Conservation (phyloP, 208 protist species). For the Leishmania arabica region DNA sequence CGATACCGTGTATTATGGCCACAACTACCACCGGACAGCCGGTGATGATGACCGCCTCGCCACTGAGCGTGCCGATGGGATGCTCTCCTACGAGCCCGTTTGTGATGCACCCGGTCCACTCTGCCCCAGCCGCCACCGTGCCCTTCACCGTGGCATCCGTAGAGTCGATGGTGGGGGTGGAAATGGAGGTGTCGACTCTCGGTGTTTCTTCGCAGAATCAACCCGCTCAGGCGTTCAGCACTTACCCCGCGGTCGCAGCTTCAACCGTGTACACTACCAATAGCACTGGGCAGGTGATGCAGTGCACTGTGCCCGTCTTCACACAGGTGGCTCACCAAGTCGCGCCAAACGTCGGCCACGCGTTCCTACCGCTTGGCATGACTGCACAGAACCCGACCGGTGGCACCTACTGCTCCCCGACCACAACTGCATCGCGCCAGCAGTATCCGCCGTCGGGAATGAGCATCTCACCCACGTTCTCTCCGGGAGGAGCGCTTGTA, state of each 20-base stretch:
- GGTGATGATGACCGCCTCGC: constrained; percentile 26
- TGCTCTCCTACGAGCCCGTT: constrained; percentile 30
- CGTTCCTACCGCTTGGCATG: constrained; percentile 23
- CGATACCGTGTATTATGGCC: constrained; percentile 29
- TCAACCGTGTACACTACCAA: constrained; percentile 8
- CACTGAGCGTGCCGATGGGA: constrained; percentile 22
- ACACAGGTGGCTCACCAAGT: constrained; percentile 15
- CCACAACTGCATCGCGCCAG: constrained; percentile 11
- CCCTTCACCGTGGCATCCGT: constrained; percentile 18
- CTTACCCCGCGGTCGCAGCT: constrained; percentile 7
- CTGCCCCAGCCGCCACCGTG: constrained; percentile 10
- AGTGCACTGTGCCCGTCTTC: constrained; percentile 27
- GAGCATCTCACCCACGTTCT: constrained; percentile 23
- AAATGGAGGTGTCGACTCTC: constrained; percentile 20
- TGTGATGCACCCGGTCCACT: constrained; percentile 25
- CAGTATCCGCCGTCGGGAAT: constrained; percentile 12
- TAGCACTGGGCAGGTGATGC: constrained; percentile 14
- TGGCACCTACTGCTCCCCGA: constrained; percentile 23
- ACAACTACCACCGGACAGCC: constrained; percentile 16
- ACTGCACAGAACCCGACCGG: constrained; percentile 8
- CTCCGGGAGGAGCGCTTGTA: constrained; percentile 18
- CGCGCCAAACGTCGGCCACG: neutral
- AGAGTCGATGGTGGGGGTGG: constrained; percentile 19
- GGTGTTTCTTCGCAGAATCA: constrained; percentile 16
- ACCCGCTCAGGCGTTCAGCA: constrained; percentile 21